Percentiles rank a stretch among this genome's conserved stretches.
Evolutionary conservation across 2,329 filamentous ascomycete genomes (phyloP).

Genomic region (Pseudomassariella vexata): DNA sequence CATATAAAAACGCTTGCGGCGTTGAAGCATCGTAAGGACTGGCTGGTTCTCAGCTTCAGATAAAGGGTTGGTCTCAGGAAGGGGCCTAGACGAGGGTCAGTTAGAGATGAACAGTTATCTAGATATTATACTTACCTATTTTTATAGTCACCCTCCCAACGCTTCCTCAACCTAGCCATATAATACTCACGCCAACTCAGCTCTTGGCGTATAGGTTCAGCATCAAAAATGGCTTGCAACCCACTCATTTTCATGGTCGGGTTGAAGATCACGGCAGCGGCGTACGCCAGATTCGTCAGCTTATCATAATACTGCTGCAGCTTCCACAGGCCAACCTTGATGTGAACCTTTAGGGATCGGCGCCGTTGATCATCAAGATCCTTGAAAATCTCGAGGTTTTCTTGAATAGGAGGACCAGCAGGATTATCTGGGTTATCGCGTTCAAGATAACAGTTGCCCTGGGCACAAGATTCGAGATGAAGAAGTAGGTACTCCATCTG

Average conservation of each 20-base stretch:
- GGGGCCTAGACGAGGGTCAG: background rate
- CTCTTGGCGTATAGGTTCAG: constrained; percentile 2
- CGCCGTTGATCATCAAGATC: background rate
- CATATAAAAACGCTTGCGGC: constrained; percentile 1
- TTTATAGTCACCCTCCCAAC: background rate
- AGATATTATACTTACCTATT: background rate
- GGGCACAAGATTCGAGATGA: background rate
- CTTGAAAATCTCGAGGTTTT: constrained; percentile 1
- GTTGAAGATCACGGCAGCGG: constrained; percentile 1
- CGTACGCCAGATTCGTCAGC: constrained; percentile 1
- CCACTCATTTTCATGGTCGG: constrained; percentile 1
- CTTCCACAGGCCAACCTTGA: constrained; percentile 4
- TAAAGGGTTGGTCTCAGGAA: background rate
- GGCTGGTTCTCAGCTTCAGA: background rate
- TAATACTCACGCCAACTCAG: constrained; percentile 1
- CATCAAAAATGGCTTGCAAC: constrained; percentile 4
- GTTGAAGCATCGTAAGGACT: constrained; percentile 1
- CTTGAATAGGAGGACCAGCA: constrained; percentile 2
- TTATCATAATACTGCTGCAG: constrained; percentile 2
- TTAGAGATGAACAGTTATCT: constrained; percentile 1
- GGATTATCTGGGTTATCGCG: background rate
- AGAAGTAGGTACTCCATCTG: constrained; percentile 4
- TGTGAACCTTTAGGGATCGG: constrained; percentile 2
- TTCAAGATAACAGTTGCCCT: constrained; percentile 1
- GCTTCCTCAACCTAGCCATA: background rate